phyloP scores from a whole-genome alignment of 2,329 filamentous ascomycete species.

The Thermomyces lanuginosus region DNA sequence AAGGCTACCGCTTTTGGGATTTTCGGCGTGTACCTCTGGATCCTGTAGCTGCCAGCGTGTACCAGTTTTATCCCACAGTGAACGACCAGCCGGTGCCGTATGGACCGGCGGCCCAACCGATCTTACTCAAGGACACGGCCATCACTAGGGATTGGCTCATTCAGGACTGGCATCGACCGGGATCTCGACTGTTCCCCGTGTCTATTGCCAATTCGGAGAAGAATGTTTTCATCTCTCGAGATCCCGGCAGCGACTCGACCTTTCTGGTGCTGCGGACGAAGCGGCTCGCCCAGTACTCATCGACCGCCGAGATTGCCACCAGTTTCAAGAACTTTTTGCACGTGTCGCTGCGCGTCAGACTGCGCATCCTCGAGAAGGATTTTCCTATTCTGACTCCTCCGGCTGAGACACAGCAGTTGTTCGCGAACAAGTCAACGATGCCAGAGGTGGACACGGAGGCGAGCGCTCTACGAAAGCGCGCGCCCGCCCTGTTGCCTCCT shows the following conservation, averaged over 20 bases:
- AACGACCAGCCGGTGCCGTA: slow-evolving; percentile 7
- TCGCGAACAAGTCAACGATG: slow-evolving; percentile 1
- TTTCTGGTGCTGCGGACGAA: slow-evolving; percentile 34
- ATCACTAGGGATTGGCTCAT: slow-evolving; percentile 25
- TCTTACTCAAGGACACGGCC: slow-evolving; percentile 17
- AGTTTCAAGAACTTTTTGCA: slow-evolving; percentile 29
- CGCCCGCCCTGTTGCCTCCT: slow-evolving; percentile 13
- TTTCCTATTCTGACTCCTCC: slow-evolving; percentile 6
- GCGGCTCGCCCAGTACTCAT: slow-evolving; percentile 28
- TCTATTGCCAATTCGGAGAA: slow-evolving; percentile 30
- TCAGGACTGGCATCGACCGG: slow-evolving; percentile 31
- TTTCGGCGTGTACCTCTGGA: slow-evolving; percentile 29
- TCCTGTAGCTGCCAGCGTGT: slow-evolving; percentile 11
- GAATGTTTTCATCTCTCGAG: slow-evolving; percentile 31
- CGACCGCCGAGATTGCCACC: slow-evolving; percentile 34
- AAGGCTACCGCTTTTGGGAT: slow-evolving; percentile 37
- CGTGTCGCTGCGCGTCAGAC: slow-evolving; percentile 32
- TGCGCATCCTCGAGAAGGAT: slow-evolving; percentile 24
- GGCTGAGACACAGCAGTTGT: not conserved
- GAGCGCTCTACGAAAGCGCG: slow-evolving; percentile 3
- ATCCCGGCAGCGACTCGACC: slow-evolving; percentile 15
- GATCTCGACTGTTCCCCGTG: slow-evolving; percentile 21
- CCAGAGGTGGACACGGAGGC: slow-evolving; percentile 1
- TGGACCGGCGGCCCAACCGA: slow-evolving; percentile 8
- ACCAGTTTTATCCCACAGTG: slow-evolving; percentile 9